Percentiles rank a stretch among this genome's conserved stretches.
phyloP scores from a whole-genome alignment of 2,329 filamentous ascomycete genomes.

The Allantophomopsis lycopodina region DNA sequence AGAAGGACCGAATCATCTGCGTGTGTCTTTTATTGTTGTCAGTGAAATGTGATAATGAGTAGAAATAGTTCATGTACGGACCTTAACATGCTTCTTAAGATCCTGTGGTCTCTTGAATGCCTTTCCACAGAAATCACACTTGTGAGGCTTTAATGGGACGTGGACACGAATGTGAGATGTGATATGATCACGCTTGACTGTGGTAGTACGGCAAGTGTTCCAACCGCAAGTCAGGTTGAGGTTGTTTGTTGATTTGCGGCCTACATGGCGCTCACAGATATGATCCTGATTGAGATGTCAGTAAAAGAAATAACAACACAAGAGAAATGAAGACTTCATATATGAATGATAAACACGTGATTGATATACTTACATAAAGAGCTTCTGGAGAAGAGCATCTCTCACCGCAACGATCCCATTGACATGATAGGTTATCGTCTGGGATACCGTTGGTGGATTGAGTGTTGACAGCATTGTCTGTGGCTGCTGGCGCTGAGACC shows the following conservation, averaged over 20 bases:
- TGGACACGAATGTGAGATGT: slow-evolving; percentile 98
- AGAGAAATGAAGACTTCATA: slow-evolving; percentile 3
- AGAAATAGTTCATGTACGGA: slow-evolving; percentile 16
- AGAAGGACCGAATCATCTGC: slow-evolving; percentile 80
- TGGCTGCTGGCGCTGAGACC: slow-evolving; percentile 2
- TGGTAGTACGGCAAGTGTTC: slow-evolving; percentile 91
- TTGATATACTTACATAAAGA: slow-evolving; percentile 21
- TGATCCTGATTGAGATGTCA: slow-evolving; percentile 54
- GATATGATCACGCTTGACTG: slow-evolving; percentile 97
- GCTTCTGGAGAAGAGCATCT: slow-evolving; percentile 22
- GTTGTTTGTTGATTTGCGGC: slow-evolving; percentile 98
- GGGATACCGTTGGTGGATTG: slow-evolving; percentile 7
- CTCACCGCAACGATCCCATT: slow-evolving; percentile 25
- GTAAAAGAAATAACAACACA: slow-evolving; percentile 2
- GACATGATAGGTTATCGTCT: slow-evolving; percentile 22
- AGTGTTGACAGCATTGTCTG: slow-evolving; percentile 4
- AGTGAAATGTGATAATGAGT: slow-evolving; percentile 1
- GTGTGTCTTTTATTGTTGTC: slow-evolving; percentile 48
- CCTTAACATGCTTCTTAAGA: slow-evolving; percentile 97
- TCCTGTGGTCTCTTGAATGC: slow-evolving; percentile 98
- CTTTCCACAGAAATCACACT: slow-evolving; percentile 97
- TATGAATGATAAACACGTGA: background rate
- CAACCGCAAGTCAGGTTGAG: slow-evolving; percentile 94
- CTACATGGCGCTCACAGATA: slow-evolving; percentile 95
- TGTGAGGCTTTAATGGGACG: slow-evolving; percentile 97